Conservation (phyloP, 2,329 filamentous ascomycete species). For the Didymella segeticola region DNA sequence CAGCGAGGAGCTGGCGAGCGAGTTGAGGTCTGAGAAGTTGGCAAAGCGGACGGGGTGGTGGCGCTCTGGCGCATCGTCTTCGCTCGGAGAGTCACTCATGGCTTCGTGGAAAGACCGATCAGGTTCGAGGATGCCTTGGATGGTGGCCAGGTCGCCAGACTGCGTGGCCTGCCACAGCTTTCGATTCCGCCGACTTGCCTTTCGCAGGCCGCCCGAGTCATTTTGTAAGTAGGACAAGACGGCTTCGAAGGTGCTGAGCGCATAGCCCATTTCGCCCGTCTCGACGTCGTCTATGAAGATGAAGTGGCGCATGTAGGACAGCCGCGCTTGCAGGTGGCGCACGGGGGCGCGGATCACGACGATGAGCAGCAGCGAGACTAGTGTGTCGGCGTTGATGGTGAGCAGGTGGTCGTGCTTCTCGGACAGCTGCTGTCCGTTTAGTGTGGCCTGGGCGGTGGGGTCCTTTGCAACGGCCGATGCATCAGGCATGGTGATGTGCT, state of each 20-base stretch:
- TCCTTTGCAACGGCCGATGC: conserved; percentile 28
- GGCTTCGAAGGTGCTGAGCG: conserved; percentile 92
- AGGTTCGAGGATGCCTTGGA: conserved; percentile 82
- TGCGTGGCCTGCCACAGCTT: conserved; percentile 86
- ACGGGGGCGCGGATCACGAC: conserved; percentile 92
- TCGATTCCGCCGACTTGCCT: conserved; percentile 85
- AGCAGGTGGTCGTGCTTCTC: conserved; percentile 64
- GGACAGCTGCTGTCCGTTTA: conserved; percentile 42
- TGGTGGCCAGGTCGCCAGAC: conserved; percentile 75
- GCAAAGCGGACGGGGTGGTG: conserved; percentile 42
- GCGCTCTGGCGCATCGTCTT: conserved; percentile 32
- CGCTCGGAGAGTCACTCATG: conserved; percentile 34
- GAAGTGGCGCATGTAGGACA: conserved; percentile 96
- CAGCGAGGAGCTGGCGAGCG: conserved; percentile 35
- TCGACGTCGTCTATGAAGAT: conserved; percentile 98
- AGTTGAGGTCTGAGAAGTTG: conserved; percentile 38
- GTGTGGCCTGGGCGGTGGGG: conserved; percentile 37
- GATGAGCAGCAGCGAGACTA: conserved; percentile 88
- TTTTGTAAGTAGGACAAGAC: conserved; percentile 86
- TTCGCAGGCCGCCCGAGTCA: conserved; percentile 81
- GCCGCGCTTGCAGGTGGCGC: conserved; percentile 82
- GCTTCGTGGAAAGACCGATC: conserved; percentile 54
- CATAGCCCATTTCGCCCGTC: conserved; percentile 94
- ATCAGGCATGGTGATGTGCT: conserved; percentile 73
- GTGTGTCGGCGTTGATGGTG: conserved; percentile 83